These are phyloP conservation scores for Eremochloa ophiuroides DNA, from an alignment of 176 grass and related monocot species.

Conservation along the genomic window DNA sequence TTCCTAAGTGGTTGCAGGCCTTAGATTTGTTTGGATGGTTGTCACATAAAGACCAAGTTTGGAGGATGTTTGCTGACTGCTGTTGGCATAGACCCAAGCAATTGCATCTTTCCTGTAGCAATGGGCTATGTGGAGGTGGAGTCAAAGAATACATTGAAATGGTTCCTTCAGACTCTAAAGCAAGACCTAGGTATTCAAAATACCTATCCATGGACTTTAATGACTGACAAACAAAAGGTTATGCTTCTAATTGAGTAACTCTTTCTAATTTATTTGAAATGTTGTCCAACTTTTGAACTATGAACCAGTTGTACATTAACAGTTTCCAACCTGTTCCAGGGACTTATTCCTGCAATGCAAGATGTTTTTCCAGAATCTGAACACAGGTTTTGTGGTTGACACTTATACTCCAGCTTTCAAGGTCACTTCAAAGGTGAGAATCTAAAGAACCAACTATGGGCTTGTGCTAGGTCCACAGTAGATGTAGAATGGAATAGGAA, in stretches of 20 bases:
- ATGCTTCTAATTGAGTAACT: no score
- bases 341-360: not conserved
- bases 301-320: no score
- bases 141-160: not conserved
- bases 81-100: not conserved
- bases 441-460: not conserved
- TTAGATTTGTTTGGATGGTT: not conserved
- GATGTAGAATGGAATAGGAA: not conserved
- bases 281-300: no score
- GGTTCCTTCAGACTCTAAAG: not conserved
- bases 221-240: not conserved
- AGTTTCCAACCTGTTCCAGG: not conserved
- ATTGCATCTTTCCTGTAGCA: not conserved
- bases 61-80: not conserved
- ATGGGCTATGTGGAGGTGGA: not conserved
- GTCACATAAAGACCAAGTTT: not conserved
- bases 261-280: no score
- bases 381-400: not conserved
- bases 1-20: not conserved
- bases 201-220: not conserved
- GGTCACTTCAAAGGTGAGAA: not conserved
- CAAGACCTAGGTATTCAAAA: not conserved
- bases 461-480: not conserved
- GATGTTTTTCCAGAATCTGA: not conserved
- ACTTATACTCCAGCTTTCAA: not conserved